These are phyloP conservation scores for Kingdonia uniflora DNA, from an alignment of 164 flowering plant genomes.

Conservation along the genomic window DNA sequence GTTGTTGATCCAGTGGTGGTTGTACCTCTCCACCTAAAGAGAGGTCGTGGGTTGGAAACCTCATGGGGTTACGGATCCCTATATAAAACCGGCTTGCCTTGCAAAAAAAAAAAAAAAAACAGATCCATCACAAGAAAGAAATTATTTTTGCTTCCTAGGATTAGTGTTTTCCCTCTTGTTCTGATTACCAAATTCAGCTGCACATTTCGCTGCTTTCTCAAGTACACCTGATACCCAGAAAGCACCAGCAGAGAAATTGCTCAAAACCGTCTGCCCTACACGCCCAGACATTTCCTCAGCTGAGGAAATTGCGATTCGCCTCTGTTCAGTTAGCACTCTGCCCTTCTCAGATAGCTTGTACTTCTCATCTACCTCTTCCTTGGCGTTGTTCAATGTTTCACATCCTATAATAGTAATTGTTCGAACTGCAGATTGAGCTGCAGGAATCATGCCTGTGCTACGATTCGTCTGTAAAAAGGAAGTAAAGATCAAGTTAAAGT, in stretches of 20 bases:
- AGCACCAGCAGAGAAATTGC: slow-evolving; percentile 7
- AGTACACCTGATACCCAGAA: slow-evolving; percentile 14
- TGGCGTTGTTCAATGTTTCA: slow-evolving; percentile 8
- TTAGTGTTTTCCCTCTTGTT: slow-evolving; percentile 1
- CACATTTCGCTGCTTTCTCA: slow-evolving; percentile 10
- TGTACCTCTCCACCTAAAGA: no score
- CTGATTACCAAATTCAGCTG: slow-evolving; percentile 7
- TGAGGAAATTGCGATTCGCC: slow-evolving; percentile 3
- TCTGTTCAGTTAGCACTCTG: slow-evolving; percentile 2
- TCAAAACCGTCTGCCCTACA: not conserved
- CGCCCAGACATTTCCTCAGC: slow-evolving; percentile 5
- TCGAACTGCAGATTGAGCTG: not conserved
- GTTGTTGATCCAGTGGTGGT: no score
- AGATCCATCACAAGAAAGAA: no score
- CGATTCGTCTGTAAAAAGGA: not conserved
- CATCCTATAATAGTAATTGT: slow-evolving; percentile 2
- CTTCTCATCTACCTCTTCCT: slow-evolving; percentile 5
- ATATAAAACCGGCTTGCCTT: no score
- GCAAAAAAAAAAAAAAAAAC: no score
- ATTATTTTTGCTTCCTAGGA: slow-evolving; percentile 12
- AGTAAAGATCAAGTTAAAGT: not conserved
- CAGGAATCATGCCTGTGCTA: not conserved
- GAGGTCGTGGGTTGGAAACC: no score
- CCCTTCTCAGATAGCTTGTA: slow-evolving; percentile 10
- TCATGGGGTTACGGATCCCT: no score